Evolutionary conservation across 2,329 filamentous ascomycete genomes (phyloP), one percentile per base, ranked within the genome.

Genomic region (Botrytis deweyae): DNA sequence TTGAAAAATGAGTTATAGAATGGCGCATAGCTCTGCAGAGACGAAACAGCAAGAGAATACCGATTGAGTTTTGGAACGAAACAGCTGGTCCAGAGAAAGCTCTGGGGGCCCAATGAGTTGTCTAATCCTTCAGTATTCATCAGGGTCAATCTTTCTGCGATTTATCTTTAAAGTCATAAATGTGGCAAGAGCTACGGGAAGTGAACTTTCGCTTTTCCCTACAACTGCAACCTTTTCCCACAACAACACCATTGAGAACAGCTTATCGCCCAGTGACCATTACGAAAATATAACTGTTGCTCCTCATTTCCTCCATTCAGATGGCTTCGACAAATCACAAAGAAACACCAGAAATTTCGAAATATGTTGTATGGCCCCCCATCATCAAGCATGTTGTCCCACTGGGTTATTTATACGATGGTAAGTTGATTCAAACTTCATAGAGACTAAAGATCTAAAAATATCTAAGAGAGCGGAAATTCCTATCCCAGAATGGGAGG

Each of bases 401-500:
- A 46, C 18, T 77, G 36, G 76, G 76, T 1, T 42, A 73, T 55
- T 38, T 76, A 52, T 72, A 74, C n/a, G 76, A 77, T 58, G 58
- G 76, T 75, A 62, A 75, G 75, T 69, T 22, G 25, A 33, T 29
- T 25, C n/a, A 4, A n/a, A 29, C 3, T n/a, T 22, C 29, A 38
- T 29, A 58, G 20, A 33, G 16, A 20, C n/a, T n/a, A 49, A n/a
- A 18, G 6, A 38, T 33, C 68, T 76, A 61, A 76, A 52, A 64
- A 18, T 20, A 33, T 7, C 9, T 20, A 38, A 77, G 76, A 33
- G 40, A 74, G 72, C 25, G 75, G 75, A 18, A 76, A 77, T 10
- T 65, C 46, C 1, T 75, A 75, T 42, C 75, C 76, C 3, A 76
- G 77, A 40, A 74, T 76, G 61, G 76, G 76, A 61, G 77, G 77